Percentiles rank a stretch among this genome's conserved stretches.
These are phyloP conservation scores for Alternaria conjuncta DNA, from an alignment of 2,329 filamentous ascomycete species.

Conservation along the genomic window DNA sequence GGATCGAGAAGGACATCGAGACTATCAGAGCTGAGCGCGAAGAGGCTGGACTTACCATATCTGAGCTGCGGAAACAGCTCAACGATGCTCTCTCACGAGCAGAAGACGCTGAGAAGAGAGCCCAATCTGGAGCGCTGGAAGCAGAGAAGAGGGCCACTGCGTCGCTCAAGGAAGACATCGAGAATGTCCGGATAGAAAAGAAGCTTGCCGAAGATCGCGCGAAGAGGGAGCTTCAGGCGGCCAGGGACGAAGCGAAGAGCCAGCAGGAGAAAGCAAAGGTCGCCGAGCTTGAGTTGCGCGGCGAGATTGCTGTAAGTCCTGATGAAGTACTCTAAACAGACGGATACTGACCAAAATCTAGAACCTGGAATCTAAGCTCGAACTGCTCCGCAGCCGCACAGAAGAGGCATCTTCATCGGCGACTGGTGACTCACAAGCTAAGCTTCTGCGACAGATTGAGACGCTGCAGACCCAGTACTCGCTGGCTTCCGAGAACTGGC, in stretches of 20 bases:
- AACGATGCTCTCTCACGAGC: conserved; percentile 70
- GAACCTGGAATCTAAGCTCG: conserved; percentile 85
- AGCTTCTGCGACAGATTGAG: conserved; percentile 91
- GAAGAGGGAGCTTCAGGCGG: conserved; percentile 71
- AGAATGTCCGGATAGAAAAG: conserved; percentile 74
- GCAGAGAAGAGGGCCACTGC: conserved; percentile 65
- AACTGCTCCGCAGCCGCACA: conserved; percentile 80
- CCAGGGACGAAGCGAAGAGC: conserved; percentile 74
- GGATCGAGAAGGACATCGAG: conserved; percentile 65
- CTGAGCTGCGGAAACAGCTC: conserved; percentile 72
- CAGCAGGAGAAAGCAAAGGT: conserved; percentile 73
- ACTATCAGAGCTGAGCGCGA: conserved; percentile 68
- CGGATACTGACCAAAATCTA: conserved; percentile 51
- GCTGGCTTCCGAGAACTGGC: conserved; percentile 95
- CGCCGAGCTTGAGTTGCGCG: conserved; percentile 77
- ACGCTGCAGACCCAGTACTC: conserved; percentile 95
- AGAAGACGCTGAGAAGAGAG: conserved; percentile 70
- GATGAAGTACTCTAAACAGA: too few species aligned
- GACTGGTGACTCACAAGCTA: conserved; percentile 83
- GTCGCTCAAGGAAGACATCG: conserved; percentile 69
- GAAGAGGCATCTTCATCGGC: conserved; percentile 88
- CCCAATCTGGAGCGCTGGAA: conserved; percentile 71
- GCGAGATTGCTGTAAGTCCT: conserved; percentile 66
- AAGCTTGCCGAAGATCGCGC: conserved; percentile 74
- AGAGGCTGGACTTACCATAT: conserved; percentile 68